These are phyloP conservation scores for Fusarium veterinarium DNA, from an alignment of 2,329 filamentous ascomycete genomes.

Conservation along the genomic window DNA sequence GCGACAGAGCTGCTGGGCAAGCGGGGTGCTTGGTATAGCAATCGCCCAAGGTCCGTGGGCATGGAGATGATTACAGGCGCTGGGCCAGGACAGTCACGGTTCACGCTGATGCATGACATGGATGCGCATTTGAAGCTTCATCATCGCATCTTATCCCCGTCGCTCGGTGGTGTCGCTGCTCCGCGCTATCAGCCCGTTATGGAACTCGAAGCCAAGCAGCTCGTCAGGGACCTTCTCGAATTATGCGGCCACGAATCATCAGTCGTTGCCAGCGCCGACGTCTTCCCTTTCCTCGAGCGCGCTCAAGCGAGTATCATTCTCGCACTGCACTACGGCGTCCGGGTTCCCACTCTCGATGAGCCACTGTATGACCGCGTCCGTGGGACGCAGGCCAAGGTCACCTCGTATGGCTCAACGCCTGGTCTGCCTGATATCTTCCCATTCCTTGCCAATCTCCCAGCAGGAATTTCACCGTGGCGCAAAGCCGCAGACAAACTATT, in stretches of 20 bases:
- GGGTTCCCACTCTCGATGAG: not conserved
- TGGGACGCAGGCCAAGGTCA: not conserved
- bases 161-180: not conserved
- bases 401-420: not conserved
- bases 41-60: not conserved
- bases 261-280: not conserved
- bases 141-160: not conserved
- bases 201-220: not conserved
- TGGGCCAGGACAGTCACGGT: not conserved
- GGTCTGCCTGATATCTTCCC: not conserved
- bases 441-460: not conserved
- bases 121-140: not conserved
- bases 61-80: not conserved
- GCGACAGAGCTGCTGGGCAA: not conserved
- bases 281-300: not conserved
- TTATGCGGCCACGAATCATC: not conserved
- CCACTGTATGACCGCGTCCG: not conserved
- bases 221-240: not conserved
- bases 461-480: not conserved
- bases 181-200: not conserved
- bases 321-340: not conserved
- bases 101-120: not conserved
- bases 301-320: not conserved
- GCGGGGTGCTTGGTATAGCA: not conserved
- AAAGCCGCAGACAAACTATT: not conserved